Percentiles rank a stretch among this genome's conserved stretches.
Evolutionary conservation across 2,329 filamentous ascomycete genomes (phyloP).

Genomic region (Capronia americana): DNA sequence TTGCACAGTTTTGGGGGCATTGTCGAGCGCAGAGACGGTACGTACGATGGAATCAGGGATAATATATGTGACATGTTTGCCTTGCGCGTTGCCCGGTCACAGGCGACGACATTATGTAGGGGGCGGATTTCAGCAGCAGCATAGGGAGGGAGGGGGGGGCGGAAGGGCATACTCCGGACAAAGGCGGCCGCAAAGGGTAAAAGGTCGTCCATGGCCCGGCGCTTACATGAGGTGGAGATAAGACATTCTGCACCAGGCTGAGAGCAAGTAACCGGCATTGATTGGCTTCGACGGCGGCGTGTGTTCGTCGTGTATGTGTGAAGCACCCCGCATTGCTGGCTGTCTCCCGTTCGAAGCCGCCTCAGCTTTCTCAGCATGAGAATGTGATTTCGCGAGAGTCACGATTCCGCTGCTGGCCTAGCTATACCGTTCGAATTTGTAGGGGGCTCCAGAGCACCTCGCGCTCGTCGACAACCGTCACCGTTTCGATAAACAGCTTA

Average conservation of each 20-base stretch:
- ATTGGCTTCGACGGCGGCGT: not conserved
- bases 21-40: not conserved
- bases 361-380: constrained; percentile 7
- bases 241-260: not conserved
- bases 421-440: not conserved
- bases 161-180: not conserved
- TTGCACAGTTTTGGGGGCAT: not conserved
- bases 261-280: not conserved
- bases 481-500: not conserved
- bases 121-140: not conserved
- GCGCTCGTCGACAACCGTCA: not conserved
- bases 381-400: not conserved
- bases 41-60: not conserved
- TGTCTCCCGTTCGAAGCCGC: not conserved
- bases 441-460: not conserved
- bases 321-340: not conserved
- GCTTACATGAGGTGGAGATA: constrained; percentile 4
- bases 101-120: not conserved
- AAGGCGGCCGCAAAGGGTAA: not conserved
- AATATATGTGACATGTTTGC: not conserved
- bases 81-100: not conserved
- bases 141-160: not conserved
- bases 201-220: not conserved
- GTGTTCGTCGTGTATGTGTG: not conserved
- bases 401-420: not conserved